Percentiles rank a stretch among this genome's conserved stretches.
phyloP scores from a whole-genome alignment of 2,329 filamentous ascomycete species.

The Fusarium armeniacum region DNA sequence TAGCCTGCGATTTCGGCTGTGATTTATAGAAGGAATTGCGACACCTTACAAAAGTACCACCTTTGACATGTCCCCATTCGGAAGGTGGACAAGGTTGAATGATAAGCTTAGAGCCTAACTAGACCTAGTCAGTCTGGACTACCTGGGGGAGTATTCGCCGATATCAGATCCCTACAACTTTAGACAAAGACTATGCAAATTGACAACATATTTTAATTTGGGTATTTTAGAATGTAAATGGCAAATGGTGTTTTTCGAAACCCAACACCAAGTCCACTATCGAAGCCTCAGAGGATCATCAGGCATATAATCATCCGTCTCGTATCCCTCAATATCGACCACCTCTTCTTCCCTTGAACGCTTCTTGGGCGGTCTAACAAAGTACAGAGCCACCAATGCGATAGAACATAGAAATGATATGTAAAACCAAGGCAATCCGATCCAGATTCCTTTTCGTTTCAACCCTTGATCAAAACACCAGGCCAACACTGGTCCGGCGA shows the following conservation, averaged over 20 bases:
- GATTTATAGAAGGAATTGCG: constrained; percentile 10
- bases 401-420: constrained; percentile 51
- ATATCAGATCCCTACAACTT: neutral
- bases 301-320: constrained; percentile 43
- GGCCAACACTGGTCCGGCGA: constrained; percentile 58
- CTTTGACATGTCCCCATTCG: constrained; percentile 31
- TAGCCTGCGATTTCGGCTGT: constrained; percentile 13
- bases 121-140: neutral
- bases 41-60: constrained; percentile 43
- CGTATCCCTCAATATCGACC: constrained; percentile 35
- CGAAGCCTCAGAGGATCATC: constrained; percentile 47
- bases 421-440: constrained; percentile 59
- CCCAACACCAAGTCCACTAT: constrained; percentile 10
- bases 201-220: constrained; percentile 13
- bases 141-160: constrained; percentile 1
- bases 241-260: neutral
- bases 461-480: constrained; percentile 57
- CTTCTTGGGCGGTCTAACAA: constrained; percentile 54
- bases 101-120: constrained; percentile 5
- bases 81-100: constrained; percentile 37
- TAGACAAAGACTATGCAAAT: neutral
- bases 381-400: constrained; percentile 50
- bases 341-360: constrained; percentile 31
- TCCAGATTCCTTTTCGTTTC: constrained; percentile 54
- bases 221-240: constrained; percentile 19